These are phyloP conservation scores for Pseudopyricularia cyperi DNA, from an alignment of 2,329 filamentous ascomycete genomes.

Conservation along the genomic window DNA sequence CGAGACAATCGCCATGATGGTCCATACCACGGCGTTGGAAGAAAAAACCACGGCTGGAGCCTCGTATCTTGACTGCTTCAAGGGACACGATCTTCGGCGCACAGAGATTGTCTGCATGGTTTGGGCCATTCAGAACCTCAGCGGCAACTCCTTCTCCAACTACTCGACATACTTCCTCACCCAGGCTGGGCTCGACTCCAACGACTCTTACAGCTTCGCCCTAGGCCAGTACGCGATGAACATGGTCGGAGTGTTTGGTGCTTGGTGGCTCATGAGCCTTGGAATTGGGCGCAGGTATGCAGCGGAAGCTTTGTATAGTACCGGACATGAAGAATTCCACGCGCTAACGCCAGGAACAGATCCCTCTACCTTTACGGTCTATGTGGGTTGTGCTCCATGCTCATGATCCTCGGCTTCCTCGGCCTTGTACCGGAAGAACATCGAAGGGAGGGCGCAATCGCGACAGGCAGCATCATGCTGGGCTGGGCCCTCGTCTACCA, in stretches of 20 bases:
- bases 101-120: conserved; percentile 60
- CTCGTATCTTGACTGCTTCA: conserved; percentile 74
- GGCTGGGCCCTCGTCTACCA: conserved; percentile 76
- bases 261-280: conserved; percentile 66
- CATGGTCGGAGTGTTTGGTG: conserved; percentile 68
- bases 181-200: conserved; percentile 41
- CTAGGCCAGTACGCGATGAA: conserved; percentile 57
- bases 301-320: conserved; percentile 1
- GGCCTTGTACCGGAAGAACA: conserved; percentile 55
- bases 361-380: conserved; percentile 66
- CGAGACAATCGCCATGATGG: conserved; percentile 85
- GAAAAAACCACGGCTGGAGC: conserved; percentile 59
- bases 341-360: not conserved
- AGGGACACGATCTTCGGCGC: conserved; percentile 60
- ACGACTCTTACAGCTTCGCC: conserved; percentile 44
- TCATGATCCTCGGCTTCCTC: conserved; percentile 74
- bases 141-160: conserved; percentile 51
- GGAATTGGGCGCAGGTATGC: conserved; percentile 55
- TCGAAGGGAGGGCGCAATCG: conserved; percentile 49
- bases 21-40: conserved; percentile 74
- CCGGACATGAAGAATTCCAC: not conserved
- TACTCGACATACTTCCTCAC: conserved; percentile 52
- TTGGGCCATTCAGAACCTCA: conserved; percentile 51
- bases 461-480: conserved; percentile 77
- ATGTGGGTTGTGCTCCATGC: conserved; percentile 59